Base-by-base conservation (phyloP, 768 basidiomycete genomes). In the Collybiopsis luxurians region DNA sequence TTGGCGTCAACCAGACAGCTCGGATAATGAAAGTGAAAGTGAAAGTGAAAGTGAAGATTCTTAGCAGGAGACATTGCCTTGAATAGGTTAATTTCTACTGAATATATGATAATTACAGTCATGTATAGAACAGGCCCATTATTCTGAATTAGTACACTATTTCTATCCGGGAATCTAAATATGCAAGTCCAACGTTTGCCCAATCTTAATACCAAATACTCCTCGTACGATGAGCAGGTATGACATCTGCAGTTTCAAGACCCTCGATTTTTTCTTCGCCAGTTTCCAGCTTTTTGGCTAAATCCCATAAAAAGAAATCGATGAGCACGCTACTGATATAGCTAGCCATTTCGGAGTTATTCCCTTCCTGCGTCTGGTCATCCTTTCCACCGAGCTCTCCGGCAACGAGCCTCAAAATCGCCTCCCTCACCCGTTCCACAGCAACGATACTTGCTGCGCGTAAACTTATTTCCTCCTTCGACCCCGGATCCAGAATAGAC, bases 261-360 rank as follows among this genome's bases (percentile, higher is more conserved):
- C 82, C 87, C 30, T 85, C 79, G 3, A 90, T 74, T 60, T 65
- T 73, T 46, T 85, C 85, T 42, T 81, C 71, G 2, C 85, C 86
- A 17, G 57, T 70, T 69, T 93, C 90, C 3, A 92, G 72, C 60
- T 78, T 79, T 70, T 92, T 92, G 28, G 88, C 90, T 57, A 93
- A 67, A 67, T 95, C 92, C 92, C 92, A 96, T 11, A 95, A 71
- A 72, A 90, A 95, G 65, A 97, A 93, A 66, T 97, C 94, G 50
- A 93, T 89, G 59, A 96, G 63, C 44, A 94, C 92, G 60, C 89
- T 91, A 66, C 82, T 88, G 38, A 91, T 58, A 9, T 43, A 17
- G 17, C 27, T 15, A 30, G 39, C 13, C 3, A 9, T 17, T 17
- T 28, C 28, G 9, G 40, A 19, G 19, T 44, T 17, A 17, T n/a